Evolutionary conservation across 2,329 filamentous ascomycete species (phyloP).

Genomic region (Sclerotinia nivalis): DNA sequence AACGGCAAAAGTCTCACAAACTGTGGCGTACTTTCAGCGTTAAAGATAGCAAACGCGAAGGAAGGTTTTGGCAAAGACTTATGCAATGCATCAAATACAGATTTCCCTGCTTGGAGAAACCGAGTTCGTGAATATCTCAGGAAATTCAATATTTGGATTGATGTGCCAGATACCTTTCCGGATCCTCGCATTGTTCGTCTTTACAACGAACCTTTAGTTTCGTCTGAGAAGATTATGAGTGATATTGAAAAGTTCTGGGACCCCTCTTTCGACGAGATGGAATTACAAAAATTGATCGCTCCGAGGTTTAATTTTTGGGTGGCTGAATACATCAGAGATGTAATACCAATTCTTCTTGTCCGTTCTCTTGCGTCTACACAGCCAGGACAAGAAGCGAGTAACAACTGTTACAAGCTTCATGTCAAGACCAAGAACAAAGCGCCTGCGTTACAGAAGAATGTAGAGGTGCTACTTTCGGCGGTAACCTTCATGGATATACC

Average conservation of each 20-base stretch:
- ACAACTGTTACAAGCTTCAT: conserved; percentile 3
- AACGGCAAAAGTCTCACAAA: conserved; percentile 70
- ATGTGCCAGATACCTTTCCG: conserved; percentile 1
- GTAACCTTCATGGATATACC: conserved; percentile 5
- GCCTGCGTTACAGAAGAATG: neutral
- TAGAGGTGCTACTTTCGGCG: conserved; percentile 8
- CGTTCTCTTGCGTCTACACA: conserved; percentile 7
- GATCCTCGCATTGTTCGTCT: neutral
- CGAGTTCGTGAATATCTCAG: conserved; percentile 10
- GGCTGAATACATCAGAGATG: conserved; percentile 6
- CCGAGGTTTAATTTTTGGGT: conserved; percentile 11
- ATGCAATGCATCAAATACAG: neutral
- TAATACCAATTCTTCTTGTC: conserved; percentile 9
- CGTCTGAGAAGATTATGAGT: neutral
- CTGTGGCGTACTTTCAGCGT: conserved; percentile 81
- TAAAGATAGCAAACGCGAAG: conserved; percentile 68
- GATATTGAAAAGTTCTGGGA: conserved; percentile 1
- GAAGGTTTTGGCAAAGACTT: conserved; percentile 71
- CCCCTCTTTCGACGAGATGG: conserved; percentile 1
- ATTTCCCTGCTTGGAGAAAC: conserved; percentile 1
- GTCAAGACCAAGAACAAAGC: neutral
- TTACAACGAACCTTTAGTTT: conserved; percentile 7
- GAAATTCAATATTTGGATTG: neutral
- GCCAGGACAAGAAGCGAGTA: conserved; percentile 11
- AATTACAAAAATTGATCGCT: conserved; percentile 1